A percentile compares a stretch with the other conserved stretches of the same genome.
Evolutionary conservation across 352 stramenopile genomes (phyloP).

Genomic region (Phytophthora megakarya): DNA sequence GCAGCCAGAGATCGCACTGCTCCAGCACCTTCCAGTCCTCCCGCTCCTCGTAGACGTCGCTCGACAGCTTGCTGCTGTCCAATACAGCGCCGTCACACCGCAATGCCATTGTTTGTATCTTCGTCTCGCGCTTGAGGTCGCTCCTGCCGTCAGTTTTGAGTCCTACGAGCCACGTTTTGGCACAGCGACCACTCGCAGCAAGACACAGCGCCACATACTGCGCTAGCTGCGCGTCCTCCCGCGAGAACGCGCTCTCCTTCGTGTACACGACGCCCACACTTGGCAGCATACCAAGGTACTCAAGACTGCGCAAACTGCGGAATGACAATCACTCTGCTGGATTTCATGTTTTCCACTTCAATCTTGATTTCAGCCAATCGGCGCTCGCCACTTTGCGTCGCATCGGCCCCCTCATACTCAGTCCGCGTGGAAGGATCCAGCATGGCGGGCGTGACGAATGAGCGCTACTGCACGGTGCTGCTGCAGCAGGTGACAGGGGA

Average conservation of each 20-base stretch:
- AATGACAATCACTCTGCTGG: slow-evolving; percentile 14
- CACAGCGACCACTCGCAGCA: slow-evolving; percentile 50
- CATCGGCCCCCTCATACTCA: slow-evolving; percentile 17
- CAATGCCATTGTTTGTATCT: slow-evolving; percentile 25
- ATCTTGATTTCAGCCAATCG: slow-evolving; percentile 33
- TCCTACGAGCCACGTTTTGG: slow-evolving; percentile 53
- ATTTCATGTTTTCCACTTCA: slow-evolving; percentile 6
- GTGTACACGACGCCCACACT: slow-evolving; percentile 67
- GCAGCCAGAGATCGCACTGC: slow-evolving; percentile 65
- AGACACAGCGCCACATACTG: slow-evolving; percentile 67
- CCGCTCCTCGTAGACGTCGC: slow-evolving; percentile 46
- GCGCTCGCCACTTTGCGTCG: slow-evolving; percentile 13
- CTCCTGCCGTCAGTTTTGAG: slow-evolving; percentile 14
- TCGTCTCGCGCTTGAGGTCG: neutral
- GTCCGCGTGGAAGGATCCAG: slow-evolving; percentile 36
- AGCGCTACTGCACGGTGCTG: slow-evolving; percentile 88
- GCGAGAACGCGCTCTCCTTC: slow-evolving; percentile 43
- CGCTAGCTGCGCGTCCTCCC: slow-evolving; percentile 65
- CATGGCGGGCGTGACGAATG: slow-evolving; percentile 78
- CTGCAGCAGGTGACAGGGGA: slow-evolving; percentile 67
- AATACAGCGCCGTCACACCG: slow-evolving; percentile 59
- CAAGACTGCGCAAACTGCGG: slow-evolving; percentile 4
- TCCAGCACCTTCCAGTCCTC: slow-evolving; percentile 40
- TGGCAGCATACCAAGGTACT: slow-evolving; percentile 32
- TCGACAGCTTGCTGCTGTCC: slow-evolving; percentile 28